phyloP scores from a whole-genome alignment of 345 rosid genomes.

The Eucalyptus guilfoylei region DNA sequence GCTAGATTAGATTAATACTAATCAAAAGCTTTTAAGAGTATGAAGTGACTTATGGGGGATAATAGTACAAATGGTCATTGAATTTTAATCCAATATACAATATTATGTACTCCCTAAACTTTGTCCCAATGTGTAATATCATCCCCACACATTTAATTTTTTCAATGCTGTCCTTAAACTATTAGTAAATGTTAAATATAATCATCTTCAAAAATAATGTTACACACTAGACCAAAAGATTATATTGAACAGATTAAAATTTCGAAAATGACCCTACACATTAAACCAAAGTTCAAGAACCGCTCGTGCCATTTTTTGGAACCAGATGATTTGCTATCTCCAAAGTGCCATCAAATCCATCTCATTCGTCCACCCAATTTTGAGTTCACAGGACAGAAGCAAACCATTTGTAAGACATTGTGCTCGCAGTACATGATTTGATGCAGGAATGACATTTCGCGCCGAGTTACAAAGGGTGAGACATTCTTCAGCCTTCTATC shows the following conservation, averaged over 20 bases:
- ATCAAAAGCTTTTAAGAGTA: background rate
- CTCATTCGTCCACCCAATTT: background rate
- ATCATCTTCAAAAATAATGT: too few relatives aligned
- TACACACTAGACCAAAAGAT: accelerated
- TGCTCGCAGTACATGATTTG: background rate
- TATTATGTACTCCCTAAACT: background rate
- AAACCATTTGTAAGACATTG: background rate
- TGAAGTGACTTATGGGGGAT: background rate
- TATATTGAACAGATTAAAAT: background rate
- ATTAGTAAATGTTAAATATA: background rate
- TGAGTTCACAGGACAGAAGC: background rate
- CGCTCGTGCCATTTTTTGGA: accelerated
- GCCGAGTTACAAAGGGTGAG: background rate
- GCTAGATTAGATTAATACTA: background rate
- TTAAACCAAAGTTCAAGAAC: background rate
- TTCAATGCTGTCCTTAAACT: accelerated
- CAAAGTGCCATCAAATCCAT: background rate
- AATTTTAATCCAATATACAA: background rate
- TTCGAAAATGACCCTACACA: accelerated
- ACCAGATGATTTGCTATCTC: background rate
- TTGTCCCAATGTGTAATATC: accelerated
- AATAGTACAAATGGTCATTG: background rate
- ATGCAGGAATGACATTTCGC: background rate
- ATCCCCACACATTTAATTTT: background rate
- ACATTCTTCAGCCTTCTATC: background rate